Evolutionary conservation across 2,329 filamentous ascomycete species (phyloP).

Genomic region (Fusarium dlaminii): DNA sequence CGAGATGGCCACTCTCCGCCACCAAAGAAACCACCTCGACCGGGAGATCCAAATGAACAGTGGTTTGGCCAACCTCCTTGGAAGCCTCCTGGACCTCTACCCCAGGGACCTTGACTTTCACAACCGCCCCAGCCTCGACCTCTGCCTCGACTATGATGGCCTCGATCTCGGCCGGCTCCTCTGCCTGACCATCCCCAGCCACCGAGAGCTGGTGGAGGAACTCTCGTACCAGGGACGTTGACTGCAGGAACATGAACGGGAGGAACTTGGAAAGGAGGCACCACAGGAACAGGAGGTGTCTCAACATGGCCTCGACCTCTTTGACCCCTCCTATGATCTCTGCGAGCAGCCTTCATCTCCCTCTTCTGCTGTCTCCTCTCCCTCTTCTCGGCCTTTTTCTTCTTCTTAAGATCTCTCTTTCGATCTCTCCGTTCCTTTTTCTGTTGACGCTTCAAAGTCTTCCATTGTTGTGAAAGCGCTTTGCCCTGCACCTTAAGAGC

Average conservation of each 20-base stretch:
- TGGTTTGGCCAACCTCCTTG: slow-evolving; percentile 2
- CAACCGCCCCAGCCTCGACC: slow-evolving; percentile 18
- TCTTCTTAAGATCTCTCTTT: slow-evolving; percentile 44
- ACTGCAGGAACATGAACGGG: slow-evolving; percentile 1
- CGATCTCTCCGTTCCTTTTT: slow-evolving; percentile 44
- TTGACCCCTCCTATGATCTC: slow-evolving; percentile 42
- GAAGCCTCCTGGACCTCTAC: slow-evolving; percentile 8
- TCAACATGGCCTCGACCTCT: slow-evolving; percentile 12
- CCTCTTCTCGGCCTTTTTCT: slow-evolving; percentile 45
- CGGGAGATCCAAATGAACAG: slow-evolving; percentile 15
- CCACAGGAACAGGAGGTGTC: slow-evolving; percentile 6
- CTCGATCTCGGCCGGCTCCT: slow-evolving; percentile 10
- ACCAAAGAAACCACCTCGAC: slow-evolving; percentile 4
- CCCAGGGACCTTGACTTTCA: slow-evolving; percentile 9
- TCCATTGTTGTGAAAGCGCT: slow-evolving; percentile 55
- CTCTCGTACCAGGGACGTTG: neutral
- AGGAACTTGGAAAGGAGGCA: slow-evolving; percentile 3
- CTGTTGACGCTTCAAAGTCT: slow-evolving; percentile 46
- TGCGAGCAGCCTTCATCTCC: slow-evolving; percentile 45
- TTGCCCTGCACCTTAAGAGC: slow-evolving; percentile 57
- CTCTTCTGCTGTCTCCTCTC: slow-evolving; percentile 46
- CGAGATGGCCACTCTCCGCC: neutral
- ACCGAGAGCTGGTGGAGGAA: neutral
- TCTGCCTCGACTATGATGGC: neutral
- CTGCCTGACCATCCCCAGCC: slow-evolving; percentile 17